Base-by-base conservation (phyloP, 2,329 filamentous ascomycete species). In the Scleromitrula shiraiana region DNA sequence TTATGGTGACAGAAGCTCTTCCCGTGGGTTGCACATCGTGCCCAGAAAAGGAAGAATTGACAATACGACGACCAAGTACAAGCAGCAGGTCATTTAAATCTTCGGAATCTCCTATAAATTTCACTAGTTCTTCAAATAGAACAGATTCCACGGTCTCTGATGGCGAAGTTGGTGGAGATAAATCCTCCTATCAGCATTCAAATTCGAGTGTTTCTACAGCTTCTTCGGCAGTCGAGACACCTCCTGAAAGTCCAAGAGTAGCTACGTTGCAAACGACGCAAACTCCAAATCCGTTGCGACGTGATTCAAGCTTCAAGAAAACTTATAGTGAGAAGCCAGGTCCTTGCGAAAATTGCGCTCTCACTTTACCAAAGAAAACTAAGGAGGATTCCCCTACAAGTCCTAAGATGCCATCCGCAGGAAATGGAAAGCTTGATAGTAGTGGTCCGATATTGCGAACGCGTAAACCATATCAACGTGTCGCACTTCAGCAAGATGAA, bases 1-100 rank as follows among this genome's bases (percentile, higher is more conserved):
- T 85, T 50, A 82, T 85, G 76, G 80, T 83, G 59, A 85, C 81
- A 29, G 80, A 85, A 63, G 80, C 79, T 41, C 66, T 82, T 12
- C 77, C 78, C 2, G 75, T 78, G 10, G 71, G 76, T 40, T 85
- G 81, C 60, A 69, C 70, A 49, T 69, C 72, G 57, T 85, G 81
- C 61, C 76, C 72, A 59, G 76, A 82, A 52, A 68, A 70, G 36
- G 64, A 67, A 22, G 55, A 59, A 39, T 23, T 51, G n/a, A 53
- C 49, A 32, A 50, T 42, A 29, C 53, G 55, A 27, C 48, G 59
- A 50, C 56, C 56, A 4, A 62, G 59, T 33, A 55, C 53, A 6
- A 57, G 59, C 38, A 57, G 59, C 38, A 52, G 51, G 47, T 58
- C 59, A 33, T 23, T 58, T 14, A 55, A 51, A 40, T 53, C 58